Evolutionary conservation across 2,329 filamentous ascomycete species (phyloP).

Genomic region (Colletotrichum sp.): DNA sequence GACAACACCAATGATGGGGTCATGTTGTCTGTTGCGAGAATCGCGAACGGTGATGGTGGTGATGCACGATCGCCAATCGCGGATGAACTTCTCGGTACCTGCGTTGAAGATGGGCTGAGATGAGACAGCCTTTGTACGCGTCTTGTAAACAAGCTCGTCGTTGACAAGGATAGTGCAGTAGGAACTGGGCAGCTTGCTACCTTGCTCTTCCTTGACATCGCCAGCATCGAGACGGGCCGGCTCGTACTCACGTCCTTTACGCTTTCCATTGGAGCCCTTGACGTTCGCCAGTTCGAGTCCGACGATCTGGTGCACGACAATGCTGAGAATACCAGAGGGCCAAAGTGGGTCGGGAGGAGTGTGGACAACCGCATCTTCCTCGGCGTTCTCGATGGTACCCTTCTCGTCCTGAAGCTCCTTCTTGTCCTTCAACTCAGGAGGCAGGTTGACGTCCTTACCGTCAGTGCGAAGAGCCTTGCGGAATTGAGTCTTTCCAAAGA

Average conservation of each 20-base stretch:
- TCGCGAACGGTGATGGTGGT: slow-evolving; percentile 90
- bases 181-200: slow-evolving; percentile 80
- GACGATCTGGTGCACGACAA: slow-evolving; percentile 93
- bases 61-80: slow-evolving; percentile 90
- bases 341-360: slow-evolving; percentile 96
- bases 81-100: slow-evolving; percentile 89
- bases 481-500: slow-evolving; percentile 90
- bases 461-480: slow-evolving; percentile 84
- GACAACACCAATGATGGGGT: slow-evolving; percentile 91
- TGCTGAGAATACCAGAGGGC: slow-evolving; percentile 87
- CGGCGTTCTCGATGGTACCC: slow-evolving; percentile 72
- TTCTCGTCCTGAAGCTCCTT: slow-evolving; percentile 88
- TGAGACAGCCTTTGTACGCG: slow-evolving; percentile 90
- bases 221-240: slow-evolving; percentile 83
- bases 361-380: slow-evolving; percentile 85
- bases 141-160: slow-evolving; percentile 90
- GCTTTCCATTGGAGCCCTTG: slow-evolving; percentile 81
- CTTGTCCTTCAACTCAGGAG: slow-evolving; percentile 74
- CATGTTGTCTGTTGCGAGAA: slow-evolving; percentile 87
- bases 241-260: slow-evolving; percentile 86
- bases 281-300: slow-evolving; percentile 92
- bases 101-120: slow-evolving; percentile 98
- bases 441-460: slow-evolving; percentile 81
- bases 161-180: slow-evolving; percentile 95
- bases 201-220: slow-evolving; percentile 84